Evolutionary conservation across 495 filamentous ascomycete genomes (phyloP).

Genomic region (Xylaria grammica): DNA sequence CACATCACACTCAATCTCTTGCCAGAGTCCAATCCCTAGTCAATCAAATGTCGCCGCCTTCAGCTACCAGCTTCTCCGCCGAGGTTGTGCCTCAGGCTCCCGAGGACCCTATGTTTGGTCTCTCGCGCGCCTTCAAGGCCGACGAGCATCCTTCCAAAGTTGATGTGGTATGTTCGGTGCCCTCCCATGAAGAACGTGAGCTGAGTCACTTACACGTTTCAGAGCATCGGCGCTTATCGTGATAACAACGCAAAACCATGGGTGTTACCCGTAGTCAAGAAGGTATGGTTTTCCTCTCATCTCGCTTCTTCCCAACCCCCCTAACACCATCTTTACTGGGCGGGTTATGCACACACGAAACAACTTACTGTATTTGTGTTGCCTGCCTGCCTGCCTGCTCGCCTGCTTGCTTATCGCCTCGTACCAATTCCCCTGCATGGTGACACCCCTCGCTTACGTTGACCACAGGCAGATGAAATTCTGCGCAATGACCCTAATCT

Average conservation of each 20-base stretch:
- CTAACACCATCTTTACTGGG: neutral
- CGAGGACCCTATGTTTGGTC: slow-evolving; percentile 92
- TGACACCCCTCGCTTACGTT: slow-evolving; percentile 30
- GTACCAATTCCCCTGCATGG: neutral
- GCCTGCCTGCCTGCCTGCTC: neutral
- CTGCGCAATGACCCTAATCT: slow-evolving; percentile 84
- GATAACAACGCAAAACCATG: slow-evolving; percentile 98
- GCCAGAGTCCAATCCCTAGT: slow-evolving; percentile 37
- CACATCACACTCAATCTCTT: slow-evolving; percentile 33
- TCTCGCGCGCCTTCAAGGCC: slow-evolving; percentile 86
- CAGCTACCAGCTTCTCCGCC: slow-evolving; percentile 73
- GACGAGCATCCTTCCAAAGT: slow-evolving; percentile 88
- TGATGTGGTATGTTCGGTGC: slow-evolving; percentile 64
- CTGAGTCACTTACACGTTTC: slow-evolving; percentile 17
- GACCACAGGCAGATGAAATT: slow-evolving; percentile 81
- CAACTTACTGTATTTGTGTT: no score
- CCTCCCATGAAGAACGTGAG: neutral
- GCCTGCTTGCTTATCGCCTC: slow-evolving; percentile 4
- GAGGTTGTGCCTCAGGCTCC: slow-evolving; percentile 87
- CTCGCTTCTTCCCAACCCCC: neutral
- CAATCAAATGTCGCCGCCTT: slow-evolving; percentile 38
- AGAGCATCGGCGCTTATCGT: slow-evolving; percentile 94
- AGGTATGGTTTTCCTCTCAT: slow-evolving; percentile 61
- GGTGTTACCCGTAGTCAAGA: slow-evolving; percentile 94
- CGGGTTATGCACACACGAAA: no score